phyloP scores from a whole-genome alignment of 805 yeast genomes.

The Candida peoriensis region DNA sequence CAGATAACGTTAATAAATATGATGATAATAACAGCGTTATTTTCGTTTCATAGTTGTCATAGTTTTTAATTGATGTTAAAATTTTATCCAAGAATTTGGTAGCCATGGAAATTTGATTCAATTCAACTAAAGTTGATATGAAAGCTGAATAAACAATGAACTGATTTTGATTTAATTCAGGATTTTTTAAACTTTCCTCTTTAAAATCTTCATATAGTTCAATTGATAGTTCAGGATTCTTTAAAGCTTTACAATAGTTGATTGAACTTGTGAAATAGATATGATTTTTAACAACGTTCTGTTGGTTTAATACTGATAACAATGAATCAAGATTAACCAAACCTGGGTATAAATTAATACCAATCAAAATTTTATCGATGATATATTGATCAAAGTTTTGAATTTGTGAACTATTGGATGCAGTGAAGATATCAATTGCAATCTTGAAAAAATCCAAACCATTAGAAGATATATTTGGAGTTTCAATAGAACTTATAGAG shows the following conservation, averaged over 20 bases:
- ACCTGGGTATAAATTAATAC: constrained; percentile 38
- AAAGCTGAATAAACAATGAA: constrained; percentile 46
- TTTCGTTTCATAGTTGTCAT: constrained; percentile 27
- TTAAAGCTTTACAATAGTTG: constrained; percentile 33
- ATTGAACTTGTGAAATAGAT: constrained; percentile 36
- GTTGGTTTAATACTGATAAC: constrained; percentile 25
- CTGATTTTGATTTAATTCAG: constrained; percentile 30
- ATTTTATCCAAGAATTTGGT: constrained; percentile 53
- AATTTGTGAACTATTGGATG: constrained; percentile 34
- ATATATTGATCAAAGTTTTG: constrained; percentile 41
- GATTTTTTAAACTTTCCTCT: constrained; percentile 8
- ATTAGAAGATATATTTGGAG: constrained; percentile 30
- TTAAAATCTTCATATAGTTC: constrained; percentile 35
- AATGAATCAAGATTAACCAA: constrained; percentile 29
- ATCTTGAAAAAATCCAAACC: constrained; percentile 45
- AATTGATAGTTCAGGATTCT: constrained; percentile 34
- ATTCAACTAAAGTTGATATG: constrained; percentile 47
- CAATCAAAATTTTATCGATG: constrained; percentile 40
- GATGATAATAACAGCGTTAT: constrained; percentile 39
- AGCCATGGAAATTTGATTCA: constrained; percentile 45
- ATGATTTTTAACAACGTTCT: constrained; percentile 24
- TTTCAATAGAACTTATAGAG: constrained; percentile 35
- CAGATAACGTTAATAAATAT: constrained; percentile 35
- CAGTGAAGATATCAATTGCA: constrained; percentile 42
- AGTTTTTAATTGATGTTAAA: constrained; percentile 37